Base-by-base conservation (phyloP, 2,329 filamentous ascomycete species). In the Exophiala aquamarina region DNA sequence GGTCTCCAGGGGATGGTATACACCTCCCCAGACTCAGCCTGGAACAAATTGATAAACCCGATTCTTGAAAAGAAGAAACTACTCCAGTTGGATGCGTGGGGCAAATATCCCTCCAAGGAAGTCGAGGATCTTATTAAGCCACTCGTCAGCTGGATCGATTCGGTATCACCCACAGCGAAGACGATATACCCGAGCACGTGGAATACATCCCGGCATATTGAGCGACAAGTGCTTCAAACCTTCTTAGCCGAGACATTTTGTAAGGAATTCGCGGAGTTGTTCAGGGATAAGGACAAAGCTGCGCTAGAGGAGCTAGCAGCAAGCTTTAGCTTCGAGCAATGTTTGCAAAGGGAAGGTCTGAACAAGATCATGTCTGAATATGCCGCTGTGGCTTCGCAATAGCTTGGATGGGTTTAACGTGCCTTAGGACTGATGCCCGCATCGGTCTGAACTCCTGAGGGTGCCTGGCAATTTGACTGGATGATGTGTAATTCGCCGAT, bases 81-180 rank as follows among this genome's bases (percentile, higher is more conserved):
- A 0, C 65, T 79, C 2, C 74, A 76, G 18, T 65, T 82, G 2
- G 79, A 83, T 58, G 73, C 72, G 13, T 83, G 79, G 79, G 79
- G 77, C 0, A 63, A 67, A 34, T 62, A 66, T 29, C 68, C 60
- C 59, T 68, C 46, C 52, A 61, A 55, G 55, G 66, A 74, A 50
- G 69, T 77, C 0, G 66, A 44, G 66, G 71, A 33, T 66, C 60
- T 56, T 69, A 72, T 40, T 62, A 66, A 49, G 70, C 72, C 19
- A 20, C 39, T 55, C n/a, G 38, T 52, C 23, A 63, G 66, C 37
- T 55, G 52, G 52, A 44, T 55, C 3, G 48, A 55, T 26, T 42
- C 37, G 19, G 52, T 55, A 37, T 55, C 48, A 17, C 52, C 52
- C 8, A 49, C 48, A 3, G 52, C 52, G 6, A 55, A 55, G 28